A percentile compares a stretch with the other conserved stretches of the same genome.
Evolutionary conservation across 805 yeast genomes (phyloP).

Genomic region (Wickerhamomyces silvicola): DNA sequence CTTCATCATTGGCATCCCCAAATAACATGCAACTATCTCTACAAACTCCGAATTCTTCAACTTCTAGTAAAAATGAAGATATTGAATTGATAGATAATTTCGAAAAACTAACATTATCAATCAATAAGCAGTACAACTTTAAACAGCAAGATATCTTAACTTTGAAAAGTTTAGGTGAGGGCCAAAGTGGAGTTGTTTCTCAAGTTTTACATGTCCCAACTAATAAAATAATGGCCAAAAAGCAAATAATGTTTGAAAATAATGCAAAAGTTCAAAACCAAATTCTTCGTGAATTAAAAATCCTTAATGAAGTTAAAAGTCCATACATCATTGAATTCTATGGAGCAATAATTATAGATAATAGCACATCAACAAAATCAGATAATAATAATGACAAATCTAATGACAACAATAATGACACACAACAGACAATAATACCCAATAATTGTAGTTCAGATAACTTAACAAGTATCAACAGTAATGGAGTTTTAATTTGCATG

Average conservation of each 20-base stretch:
- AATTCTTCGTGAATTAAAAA: constrained; percentile 80
- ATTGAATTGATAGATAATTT: constrained; percentile 35
- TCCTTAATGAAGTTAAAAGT: constrained; percentile 82
- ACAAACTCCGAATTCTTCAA: constrained; percentile 20
- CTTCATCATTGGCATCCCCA: constrained; percentile 8
- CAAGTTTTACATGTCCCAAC: constrained; percentile 87
- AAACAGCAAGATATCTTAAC: constrained; percentile 65
- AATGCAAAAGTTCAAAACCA: constrained; percentile 75
- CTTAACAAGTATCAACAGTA: constrained; percentile 26
- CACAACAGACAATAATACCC: constrained; percentile 6
- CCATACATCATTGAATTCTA: constrained; percentile 84
- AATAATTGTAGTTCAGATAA: constrained; percentile 13
- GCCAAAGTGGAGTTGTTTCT: constrained; percentile 89
- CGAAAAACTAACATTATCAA: constrained; percentile 44
- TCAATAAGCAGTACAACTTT: constrained; percentile 46
- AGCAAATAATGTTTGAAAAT: constrained; percentile 79
- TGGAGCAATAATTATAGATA: constrained; percentile 79
- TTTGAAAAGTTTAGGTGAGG: constrained; percentile 77
- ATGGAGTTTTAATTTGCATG: constrained; percentile 85
- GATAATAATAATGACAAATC: constrained; percentile 2
- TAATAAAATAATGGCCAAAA: constrained; percentile 84
- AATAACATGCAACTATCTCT: constrained; percentile 1
- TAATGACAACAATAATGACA: not conserved
- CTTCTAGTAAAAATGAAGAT: constrained; percentile 26
- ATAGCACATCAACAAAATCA: constrained; percentile 22